Evolutionary conservation across 805 yeast species (phyloP), one percentile per base, ranked within the genome.

Genomic region (Yamadazyma takamatsuzukensis): DNA sequence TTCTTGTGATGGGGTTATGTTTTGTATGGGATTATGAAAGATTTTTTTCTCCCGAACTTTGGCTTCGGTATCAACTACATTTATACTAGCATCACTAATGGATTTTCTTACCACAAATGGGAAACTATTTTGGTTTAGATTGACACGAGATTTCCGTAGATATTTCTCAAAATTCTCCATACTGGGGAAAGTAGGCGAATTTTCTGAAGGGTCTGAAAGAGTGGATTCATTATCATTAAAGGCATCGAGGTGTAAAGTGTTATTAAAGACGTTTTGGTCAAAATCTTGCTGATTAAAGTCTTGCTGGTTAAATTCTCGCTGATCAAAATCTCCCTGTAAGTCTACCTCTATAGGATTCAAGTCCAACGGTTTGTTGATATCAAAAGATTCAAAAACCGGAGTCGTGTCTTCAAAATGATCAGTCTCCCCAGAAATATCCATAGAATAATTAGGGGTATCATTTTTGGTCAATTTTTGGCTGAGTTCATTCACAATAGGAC

Each of bases 11-110:
- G 47, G 32, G 14, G 47, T 47, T 12, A 60, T 49, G 26, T 41
- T 53, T 13, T 51, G 57, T 8, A 54, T 56, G 0, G 70, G 70
- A 37, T 64, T 64, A 34, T 64, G 68, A 41, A 64, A 64, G 32
- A 8, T 19, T 19, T 19, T 19, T 7, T 8, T 7, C 10, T 19
- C 21, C 21, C 21, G 7, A 8, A 7, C 21, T 19, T 11, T 10
- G 9, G 8, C 23, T 5, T 30, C 22, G 18, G 59, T 52, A 24
- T 57, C 59, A 30, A 47, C 51, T 2, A 34, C 45, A 3, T 36
- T 29, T 4, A 41, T 28, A 16, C 41, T 39, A 6, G 39, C 30
- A 11, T 42, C 43, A 24, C 46, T 42, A 10, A 25, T 18, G 2
- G 65, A 44, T 24, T 47, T 50, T 22, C 48, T 43, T 13, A 53